A percentile compares a stretch with the other conserved stretches of the same genome.
phyloP scores from a whole-genome alignment of 2,329 filamentous ascomycete genomes.

The Aspergillus fumigatus region DNA sequence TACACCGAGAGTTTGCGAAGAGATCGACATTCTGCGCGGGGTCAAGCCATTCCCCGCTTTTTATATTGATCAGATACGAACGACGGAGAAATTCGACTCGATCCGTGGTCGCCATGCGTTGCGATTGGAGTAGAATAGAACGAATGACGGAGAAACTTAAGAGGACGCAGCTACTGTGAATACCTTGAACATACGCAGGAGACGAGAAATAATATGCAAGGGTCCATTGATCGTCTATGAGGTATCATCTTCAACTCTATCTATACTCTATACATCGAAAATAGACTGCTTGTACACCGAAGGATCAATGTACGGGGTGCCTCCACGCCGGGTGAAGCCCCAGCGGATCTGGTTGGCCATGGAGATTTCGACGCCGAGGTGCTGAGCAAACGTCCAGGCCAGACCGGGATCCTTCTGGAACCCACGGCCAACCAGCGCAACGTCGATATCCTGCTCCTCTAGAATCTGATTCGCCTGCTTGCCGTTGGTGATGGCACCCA shows the following conservation, averaged over 20 bases:
- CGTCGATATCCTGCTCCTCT: slow-evolving; percentile 54
- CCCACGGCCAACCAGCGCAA: slow-evolving; percentile 69
- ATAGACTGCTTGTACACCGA: slow-evolving; percentile 17
- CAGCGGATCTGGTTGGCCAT: slow-evolving; percentile 69
- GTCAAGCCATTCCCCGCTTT: background rate
- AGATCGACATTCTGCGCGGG: background rate
- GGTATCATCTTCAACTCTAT: background rate
- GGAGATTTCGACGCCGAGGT: slow-evolving; percentile 65
- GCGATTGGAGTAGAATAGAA: background rate
- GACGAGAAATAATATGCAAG: background rate
- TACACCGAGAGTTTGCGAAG: background rate
- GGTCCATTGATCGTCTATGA: background rate
- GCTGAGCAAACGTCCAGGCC: slow-evolving; percentile 67
- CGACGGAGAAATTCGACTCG: background rate
- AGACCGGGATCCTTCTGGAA: slow-evolving; percentile 80
- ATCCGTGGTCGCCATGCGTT: background rate
- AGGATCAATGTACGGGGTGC: slow-evolving; percentile 17
- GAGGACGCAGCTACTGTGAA: background rate
- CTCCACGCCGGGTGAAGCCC: slow-evolving; percentile 42
- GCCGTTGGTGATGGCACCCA: slow-evolving; percentile 68
- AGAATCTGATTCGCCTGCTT: slow-evolving; percentile 62
- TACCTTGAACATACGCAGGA: background rate
- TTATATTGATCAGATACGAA: background rate
- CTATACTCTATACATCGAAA: slow-evolving; percentile 13
- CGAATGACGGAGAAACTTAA: background rate